Base-by-base conservation (phyloP, 2,329 filamentous ascomycete genomes). In the Epichloe brachyelytri region DNA sequence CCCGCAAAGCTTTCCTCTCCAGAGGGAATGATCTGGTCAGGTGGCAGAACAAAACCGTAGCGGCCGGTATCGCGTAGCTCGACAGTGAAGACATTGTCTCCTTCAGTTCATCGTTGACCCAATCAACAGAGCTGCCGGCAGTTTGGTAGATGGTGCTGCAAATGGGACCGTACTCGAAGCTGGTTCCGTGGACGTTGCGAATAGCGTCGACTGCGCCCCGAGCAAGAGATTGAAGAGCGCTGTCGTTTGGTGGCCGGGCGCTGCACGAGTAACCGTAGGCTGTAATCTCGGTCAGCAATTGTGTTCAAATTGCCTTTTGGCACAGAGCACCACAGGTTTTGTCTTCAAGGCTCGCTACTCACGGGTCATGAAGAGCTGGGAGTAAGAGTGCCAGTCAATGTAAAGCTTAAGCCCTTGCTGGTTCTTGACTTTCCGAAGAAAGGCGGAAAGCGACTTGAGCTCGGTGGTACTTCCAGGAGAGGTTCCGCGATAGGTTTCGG, bases 301-400 rank as follows among this genome's bases (percentile, higher is more conserved):
- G 7, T 43, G 26, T 30, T 11, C 26, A 30, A 5, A 4, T 43
- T 20, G 19, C 12, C 40, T 43, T 4, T 43, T 11, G 40, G 36
- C 36, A 15, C 11, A 5, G 36, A 38, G 7, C 12, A 38, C 36
- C n/a, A n/a, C 10, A 15, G 8, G 12, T 20, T 36, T 39, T 39
- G 8, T 17, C 7, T 10, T 8, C 14, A 6, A n/a, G 33, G 26
- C 2, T 36, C 30, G 15, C 34, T 4, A 83, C 75, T 65, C 77
- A 83, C 61, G 78, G 77, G 67, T 71, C 63, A 80, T 74, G 53
- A 83, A 73, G 34, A 78, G 68, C 51, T 84, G 80, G 11, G 73
- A 75, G 65, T 82, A 85, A 0, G 78, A 73, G 65, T 85, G 82
- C 60, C 77, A 79, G 64, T 85, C 82, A 55, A 85, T 76, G 64